Conservation (phyloP, 805 yeast genomes). For the Priceomyces melissophilus region DNA sequence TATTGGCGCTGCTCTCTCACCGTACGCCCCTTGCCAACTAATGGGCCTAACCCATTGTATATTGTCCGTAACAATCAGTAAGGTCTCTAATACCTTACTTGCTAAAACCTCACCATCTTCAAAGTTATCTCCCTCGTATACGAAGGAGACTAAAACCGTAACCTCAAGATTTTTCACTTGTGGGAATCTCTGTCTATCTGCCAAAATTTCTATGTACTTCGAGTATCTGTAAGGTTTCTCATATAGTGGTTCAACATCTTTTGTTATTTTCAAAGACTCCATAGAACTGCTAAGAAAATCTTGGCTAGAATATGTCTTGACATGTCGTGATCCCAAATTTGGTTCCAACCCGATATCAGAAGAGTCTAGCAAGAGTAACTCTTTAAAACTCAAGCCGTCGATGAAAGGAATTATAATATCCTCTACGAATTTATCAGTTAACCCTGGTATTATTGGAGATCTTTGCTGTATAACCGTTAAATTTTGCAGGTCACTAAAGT, state of each 20-base stretch:
- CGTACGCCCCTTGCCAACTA: constrained; percentile 87
- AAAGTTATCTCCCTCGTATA: constrained; percentile 89
- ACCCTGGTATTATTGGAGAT: constrained; percentile 77
- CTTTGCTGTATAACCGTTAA: constrained; percentile 73
- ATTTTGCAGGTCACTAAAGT: constrained; percentile 35
- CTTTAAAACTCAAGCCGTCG: constrained; percentile 31
- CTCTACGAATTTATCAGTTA: constrained; percentile 45
- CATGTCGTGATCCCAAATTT: constrained; percentile 15
- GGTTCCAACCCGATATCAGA: constrained; percentile 57
- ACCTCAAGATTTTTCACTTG: constrained; percentile 16
- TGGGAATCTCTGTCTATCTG: constrained; percentile 5
- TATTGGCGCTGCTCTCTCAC: constrained; percentile 60
- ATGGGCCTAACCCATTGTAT: constrained; percentile 51
- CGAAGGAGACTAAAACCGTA: constrained; percentile 53
- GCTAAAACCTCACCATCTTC: constrained; percentile 62
- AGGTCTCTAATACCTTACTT: constrained; percentile 20
- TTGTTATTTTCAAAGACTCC: constrained; percentile 22
- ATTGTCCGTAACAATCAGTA: constrained; percentile 13
- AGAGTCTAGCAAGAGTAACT: constrained; percentile 65
- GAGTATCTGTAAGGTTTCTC: constrained; percentile 10
- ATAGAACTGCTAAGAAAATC: constrained; percentile 30
- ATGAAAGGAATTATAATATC: constrained; percentile 53
- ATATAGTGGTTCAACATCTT: constrained; percentile 3
- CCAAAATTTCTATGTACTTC: constrained; percentile 7
- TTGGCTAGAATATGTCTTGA: constrained; percentile 26